A percentile compares a stretch with the other conserved stretches of the same genome.
These are phyloP conservation scores for Colletotrichum sp. DNA, from an alignment of 2,329 filamentous ascomycete genomes.

Conservation along the genomic window DNA sequence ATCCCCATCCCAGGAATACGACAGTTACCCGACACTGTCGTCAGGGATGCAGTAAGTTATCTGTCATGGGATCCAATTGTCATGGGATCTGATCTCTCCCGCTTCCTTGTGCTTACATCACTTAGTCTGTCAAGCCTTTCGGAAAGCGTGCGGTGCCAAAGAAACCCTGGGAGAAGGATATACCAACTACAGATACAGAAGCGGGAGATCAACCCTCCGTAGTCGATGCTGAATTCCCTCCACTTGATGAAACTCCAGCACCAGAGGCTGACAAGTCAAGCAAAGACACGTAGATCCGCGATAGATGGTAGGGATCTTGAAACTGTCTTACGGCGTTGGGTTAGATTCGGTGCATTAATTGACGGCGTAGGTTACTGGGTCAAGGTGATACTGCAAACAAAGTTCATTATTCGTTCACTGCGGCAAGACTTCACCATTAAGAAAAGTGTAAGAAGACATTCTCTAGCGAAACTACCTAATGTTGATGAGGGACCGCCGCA, in stretches of 20 bases:
- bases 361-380: not conserved
- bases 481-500: slow-evolving; percentile 16
- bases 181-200: not conserved
- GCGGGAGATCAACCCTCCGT: slow-evolving; percentile 21
- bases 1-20: slow-evolving; percentile 86
- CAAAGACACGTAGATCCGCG: not conserved
- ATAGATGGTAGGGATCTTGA: not conserved
- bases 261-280: not conserved
- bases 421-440: not conserved
- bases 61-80: not conserved
- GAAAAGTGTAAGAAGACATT: not conserved
- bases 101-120: not conserved
- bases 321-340: not conserved
- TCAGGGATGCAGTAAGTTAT: slow-evolving; percentile 68
- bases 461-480: slow-evolving; percentile 15
- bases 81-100: not conserved
- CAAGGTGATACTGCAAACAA: not conserved
- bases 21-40: slow-evolving; percentile 81
- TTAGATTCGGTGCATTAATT: not conserved
- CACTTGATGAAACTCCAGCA: slow-evolving; percentile 24
- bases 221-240: slow-evolving; percentile 38
- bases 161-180: slow-evolving; percentile 80
- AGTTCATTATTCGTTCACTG: not conserved
- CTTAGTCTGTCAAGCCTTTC: slow-evolving; percentile 50
- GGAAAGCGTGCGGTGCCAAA: slow-evolving; percentile 51